A percentile compares a stretch with the other conserved stretches of the same genome.
Evolutionary conservation across 1,284 basidiomycete species (phyloP).

Genomic region (Trametes polyzona): DNA sequence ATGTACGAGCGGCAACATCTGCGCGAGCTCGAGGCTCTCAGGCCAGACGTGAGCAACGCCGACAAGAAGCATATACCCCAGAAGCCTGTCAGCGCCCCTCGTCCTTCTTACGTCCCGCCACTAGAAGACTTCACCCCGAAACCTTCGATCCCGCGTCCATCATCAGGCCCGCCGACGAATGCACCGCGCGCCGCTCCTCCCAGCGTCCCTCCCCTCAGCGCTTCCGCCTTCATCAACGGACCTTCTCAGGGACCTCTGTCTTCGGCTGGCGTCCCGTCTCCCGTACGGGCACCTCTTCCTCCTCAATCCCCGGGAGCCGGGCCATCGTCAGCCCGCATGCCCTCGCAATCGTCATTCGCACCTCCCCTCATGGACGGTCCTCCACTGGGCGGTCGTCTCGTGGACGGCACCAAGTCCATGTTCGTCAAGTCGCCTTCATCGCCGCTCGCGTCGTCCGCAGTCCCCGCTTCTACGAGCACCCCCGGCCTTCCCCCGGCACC

Average conservation of each 20-base stretch:
- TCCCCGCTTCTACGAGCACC: slow-evolving; percentile 4
- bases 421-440: slow-evolving; percentile 56
- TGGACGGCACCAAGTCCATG: slow-evolving; percentile 79
- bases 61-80: slow-evolving; percentile 58
- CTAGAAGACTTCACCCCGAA: slow-evolving; percentile 61
- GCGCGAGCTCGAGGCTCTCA: slow-evolving; percentile 85
- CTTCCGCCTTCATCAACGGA: slow-evolving; percentile 19
- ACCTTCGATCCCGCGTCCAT: slow-evolving; percentile 41
- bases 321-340: slow-evolving; percentile 41
- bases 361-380: slow-evolving; percentile 43
- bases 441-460: slow-evolving; percentile 33
- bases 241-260: slow-evolving; percentile 12
- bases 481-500: slow-evolving; percentile 17
- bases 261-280: slow-evolving; percentile 17
- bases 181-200: slow-evolving; percentile 14
- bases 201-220: slow-evolving; percentile 16
- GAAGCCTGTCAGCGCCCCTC: slow-evolving; percentile 53
- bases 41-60: slow-evolving; percentile 72
- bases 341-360: slow-evolving; percentile 27
- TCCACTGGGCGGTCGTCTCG: slow-evolving; percentile 64
- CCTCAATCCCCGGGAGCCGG: slow-evolving; percentile 59
- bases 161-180: slow-evolving; percentile 32
- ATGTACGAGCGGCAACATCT: slow-evolving; percentile 89
- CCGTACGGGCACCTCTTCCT: slow-evolving; percentile 31
- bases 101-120: slow-evolving; percentile 62